These are phyloP conservation scores for Candida krabiensis DNA, from an alignment of 805 yeast species.

Conservation along the genomic window DNA sequence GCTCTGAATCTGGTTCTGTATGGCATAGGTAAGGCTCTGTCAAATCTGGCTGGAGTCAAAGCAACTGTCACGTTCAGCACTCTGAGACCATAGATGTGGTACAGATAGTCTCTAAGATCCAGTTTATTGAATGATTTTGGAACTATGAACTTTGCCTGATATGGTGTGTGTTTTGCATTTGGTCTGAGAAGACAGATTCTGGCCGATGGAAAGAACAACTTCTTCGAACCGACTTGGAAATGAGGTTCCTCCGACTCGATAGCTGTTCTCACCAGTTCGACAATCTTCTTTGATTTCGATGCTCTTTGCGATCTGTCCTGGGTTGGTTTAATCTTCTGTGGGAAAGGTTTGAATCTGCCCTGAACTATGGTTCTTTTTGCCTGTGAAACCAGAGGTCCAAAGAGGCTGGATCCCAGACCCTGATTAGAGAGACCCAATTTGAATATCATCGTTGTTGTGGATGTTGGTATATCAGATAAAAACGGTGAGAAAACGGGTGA, in stretches of 20 bases:
- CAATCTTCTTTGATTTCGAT: constrained; percentile 28
- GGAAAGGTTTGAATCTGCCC: constrained; percentile 31
- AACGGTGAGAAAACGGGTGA: background rate
- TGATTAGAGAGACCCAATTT: constrained; percentile 2
- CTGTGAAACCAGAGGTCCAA: constrained; percentile 8
- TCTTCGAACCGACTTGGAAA: constrained; percentile 75
- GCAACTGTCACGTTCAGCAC: constrained; percentile 89
- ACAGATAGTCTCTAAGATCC: constrained; percentile 91
- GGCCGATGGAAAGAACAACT: constrained; percentile 83
- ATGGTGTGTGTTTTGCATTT: constrained; percentile 95
- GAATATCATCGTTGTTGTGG: no score
- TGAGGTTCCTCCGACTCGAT: constrained; percentile 69
- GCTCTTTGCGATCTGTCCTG: constrained; percentile 25
- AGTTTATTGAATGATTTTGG: constrained; percentile 92
- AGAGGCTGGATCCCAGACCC: constrained; percentile 6
- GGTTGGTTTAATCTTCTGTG: constrained; percentile 22
- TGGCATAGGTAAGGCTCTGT: constrained; percentile 52
- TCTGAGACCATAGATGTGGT: constrained; percentile 84
- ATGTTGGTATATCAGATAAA: no score
- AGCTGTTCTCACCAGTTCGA: constrained; percentile 39
- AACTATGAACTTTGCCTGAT: constrained; percentile 93
- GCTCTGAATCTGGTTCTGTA: constrained; percentile 68
- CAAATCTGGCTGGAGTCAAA: constrained; percentile 69
- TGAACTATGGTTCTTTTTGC: constrained; percentile 27
- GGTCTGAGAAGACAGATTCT: constrained; percentile 80